Evolutionary conservation across 108 stramenopile genomes (phyloP).

Genomic region (Aurantiochytrium sp.): DNA sequence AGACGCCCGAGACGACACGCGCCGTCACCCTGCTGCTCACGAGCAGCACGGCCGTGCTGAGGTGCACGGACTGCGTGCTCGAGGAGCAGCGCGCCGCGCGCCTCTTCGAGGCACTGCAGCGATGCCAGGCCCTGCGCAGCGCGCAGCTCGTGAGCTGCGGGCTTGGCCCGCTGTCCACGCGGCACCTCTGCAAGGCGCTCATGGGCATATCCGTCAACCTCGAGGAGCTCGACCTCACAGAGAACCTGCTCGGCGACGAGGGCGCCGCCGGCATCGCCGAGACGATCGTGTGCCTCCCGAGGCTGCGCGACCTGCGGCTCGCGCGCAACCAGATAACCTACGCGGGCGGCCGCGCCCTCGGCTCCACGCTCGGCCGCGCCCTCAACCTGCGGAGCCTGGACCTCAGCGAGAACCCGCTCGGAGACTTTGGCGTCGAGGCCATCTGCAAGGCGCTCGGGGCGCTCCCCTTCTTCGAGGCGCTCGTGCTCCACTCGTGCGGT

Average conservation of each 20-base stretch:
- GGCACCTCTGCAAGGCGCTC: background rate
- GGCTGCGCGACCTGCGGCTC: background rate
- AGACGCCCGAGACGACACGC: background rate
- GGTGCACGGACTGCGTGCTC: background rate
- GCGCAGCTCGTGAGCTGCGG: background rate
- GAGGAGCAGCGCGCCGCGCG: background rate
- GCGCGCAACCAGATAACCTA: background rate
- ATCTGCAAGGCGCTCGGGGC: background rate
- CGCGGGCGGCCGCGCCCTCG: background rate
- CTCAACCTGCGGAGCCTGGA: background rate
- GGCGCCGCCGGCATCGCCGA: background rate
- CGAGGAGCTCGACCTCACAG: background rate
- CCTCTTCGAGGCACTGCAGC: constrained; percentile 1
- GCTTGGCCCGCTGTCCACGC: background rate
- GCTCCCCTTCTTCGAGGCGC: background rate
- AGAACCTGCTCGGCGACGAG: background rate
- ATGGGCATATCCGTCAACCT: background rate
- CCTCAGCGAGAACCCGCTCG: background rate
- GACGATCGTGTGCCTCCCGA: background rate
- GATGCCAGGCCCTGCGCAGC: background rate
- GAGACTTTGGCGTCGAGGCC: background rate
- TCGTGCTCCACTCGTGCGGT: background rate
- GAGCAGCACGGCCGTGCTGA: background rate
- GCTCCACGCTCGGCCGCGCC: background rate
- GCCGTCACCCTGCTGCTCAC: background rate